Base-by-base conservation (phyloP, 352 stramenopile genomes). In the Globisporangium sylvaticum region DNA sequence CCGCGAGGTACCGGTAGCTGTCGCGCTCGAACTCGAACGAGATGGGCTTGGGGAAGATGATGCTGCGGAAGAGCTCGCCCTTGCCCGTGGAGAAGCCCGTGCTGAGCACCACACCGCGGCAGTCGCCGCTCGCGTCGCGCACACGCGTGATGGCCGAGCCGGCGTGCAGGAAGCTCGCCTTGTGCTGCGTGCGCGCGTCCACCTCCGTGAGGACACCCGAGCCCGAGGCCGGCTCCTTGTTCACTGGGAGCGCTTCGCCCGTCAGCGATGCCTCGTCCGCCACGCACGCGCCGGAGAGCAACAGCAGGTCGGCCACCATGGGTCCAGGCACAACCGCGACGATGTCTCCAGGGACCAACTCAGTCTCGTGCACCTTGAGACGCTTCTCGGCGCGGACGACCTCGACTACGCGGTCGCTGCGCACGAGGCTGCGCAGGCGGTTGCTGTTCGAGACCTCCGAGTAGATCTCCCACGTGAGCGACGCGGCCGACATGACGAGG, bases 251-350 rank as follows among this genome's bases (percentile, higher is more conserved):
- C 18, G 81, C 83, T 62, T 93, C 84, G 0, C 83, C 84, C 25
- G 84, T 93, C 20, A 93, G 75, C 29, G 81, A 89, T 0, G 84
- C 76, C 72, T 93, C 84, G 55, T 93, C 84, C 9, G 73, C 81
- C 32, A 81, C 84, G 24, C 84, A 92, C 42, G 90, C 76, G 12
- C 84, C 84, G 2, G 71, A 71, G 14, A 92, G 31, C 25, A 92
- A 42, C 2, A 88, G 73, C 12, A 92, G 67, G 60, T 92, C 84
- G 0, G 81, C 84, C 1, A 82, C 72, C 25, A 91, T 75, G 1
- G 88, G 65, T 0, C 81, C 83, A 69, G 85, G 70, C 46, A 88
- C 78, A 2, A 93, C 68, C 9, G 79, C 58, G 10, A 93, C 81
- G n/a, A 93, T 74, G 50, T 93, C 84, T 8, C 84, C 84, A 4